Percentiles rank a stretch among this genome's conserved stretches.
Evolutionary conservation across 208 protist genomes (phyloP).

Genomic region (Naegleria lovaniensis): DNA sequence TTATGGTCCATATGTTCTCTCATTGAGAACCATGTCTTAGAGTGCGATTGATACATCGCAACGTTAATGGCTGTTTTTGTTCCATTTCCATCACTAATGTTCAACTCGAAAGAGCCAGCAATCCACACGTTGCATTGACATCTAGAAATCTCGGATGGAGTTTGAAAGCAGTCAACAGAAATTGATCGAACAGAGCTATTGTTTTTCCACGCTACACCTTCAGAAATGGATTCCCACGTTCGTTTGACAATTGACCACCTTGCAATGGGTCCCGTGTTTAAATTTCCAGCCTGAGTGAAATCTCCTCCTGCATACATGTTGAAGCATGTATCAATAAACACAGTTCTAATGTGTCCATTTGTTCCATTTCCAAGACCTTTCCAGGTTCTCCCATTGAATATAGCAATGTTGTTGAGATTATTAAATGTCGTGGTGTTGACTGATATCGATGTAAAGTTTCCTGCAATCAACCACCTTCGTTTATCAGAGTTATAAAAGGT

Average conservation of each 20-base stretch:
- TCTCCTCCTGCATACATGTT: not conserved
- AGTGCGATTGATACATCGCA: not conserved
- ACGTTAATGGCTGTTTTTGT: not conserved
- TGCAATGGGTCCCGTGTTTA: not conserved
- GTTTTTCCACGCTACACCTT: not conserved
- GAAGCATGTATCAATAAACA: slow-evolving; percentile 6
- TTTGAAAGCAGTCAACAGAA: not conserved
- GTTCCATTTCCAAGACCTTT: not conserved
- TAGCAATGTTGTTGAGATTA: not conserved
- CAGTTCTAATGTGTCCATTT: not conserved
- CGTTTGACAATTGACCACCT: not conserved
- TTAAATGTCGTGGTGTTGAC: not conserved
- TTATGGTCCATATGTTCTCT: not conserved
- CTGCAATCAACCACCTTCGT: not conserved
- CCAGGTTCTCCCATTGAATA: not conserved
- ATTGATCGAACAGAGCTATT: not conserved
- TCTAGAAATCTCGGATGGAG: not conserved
- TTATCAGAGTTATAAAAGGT: not conserved
- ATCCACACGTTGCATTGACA: not conserved
- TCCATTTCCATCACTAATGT: not conserved
- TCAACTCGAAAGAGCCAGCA: not conserved
- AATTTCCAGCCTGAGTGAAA: not conserved
- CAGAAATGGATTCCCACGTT: not conserved
- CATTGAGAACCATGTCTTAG: not conserved
- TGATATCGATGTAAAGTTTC: not conserved